Evolutionary conservation across 1,139 yeast genomes (phyloP), one percentile per base, ranked within the genome.

Genomic region (Meyerozyma elateridarum): DNA sequence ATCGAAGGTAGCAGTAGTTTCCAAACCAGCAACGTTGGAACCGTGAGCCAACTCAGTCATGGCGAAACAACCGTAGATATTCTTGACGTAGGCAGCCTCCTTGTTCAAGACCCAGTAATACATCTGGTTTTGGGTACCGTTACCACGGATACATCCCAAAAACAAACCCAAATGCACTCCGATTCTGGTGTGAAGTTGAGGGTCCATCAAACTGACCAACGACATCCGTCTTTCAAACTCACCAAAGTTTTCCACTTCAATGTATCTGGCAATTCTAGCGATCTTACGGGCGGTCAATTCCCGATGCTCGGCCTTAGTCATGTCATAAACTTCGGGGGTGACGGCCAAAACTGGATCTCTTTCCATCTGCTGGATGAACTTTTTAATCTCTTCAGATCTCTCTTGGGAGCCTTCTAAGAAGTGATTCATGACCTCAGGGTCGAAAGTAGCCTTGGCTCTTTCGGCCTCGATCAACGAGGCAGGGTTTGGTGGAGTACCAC

Each of bases 31-130:
- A 22, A 88, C 96, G 51, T 88, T 87, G 21, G 95, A 85, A 27
- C 96, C 96, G 53, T 88, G 96, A 8, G 88, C 95, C 53, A 88
- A 64, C 61, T 88, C 96, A 15, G 96, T 88, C 96, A 88, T 87
- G 34, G 85, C 87, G 56, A 88, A 88, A 61, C 96, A 87, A 11
- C 96, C 96, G 51, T 84, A 85, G 40, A 88, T 73, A 36, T 76
- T 79, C 48, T 72, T 77, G 37, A 83, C 60, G 40, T 62, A 60
- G 14, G 70, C 61, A 8, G 94, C 85, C 40, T 93, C 95, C 48
- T 80, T 70, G 48, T 77, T 76, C 38, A 64, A 58, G 34, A 85
- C 69, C 96, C 96, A 88, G 61, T 75, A 87, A 22, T 75, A 59
- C 59, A 49, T 74, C 63, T 70, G 82, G 21, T 59, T 73, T 28